Conservation (phyloP, 1,284 basidiomycete species). For the Trichosporon sp. region DNA sequence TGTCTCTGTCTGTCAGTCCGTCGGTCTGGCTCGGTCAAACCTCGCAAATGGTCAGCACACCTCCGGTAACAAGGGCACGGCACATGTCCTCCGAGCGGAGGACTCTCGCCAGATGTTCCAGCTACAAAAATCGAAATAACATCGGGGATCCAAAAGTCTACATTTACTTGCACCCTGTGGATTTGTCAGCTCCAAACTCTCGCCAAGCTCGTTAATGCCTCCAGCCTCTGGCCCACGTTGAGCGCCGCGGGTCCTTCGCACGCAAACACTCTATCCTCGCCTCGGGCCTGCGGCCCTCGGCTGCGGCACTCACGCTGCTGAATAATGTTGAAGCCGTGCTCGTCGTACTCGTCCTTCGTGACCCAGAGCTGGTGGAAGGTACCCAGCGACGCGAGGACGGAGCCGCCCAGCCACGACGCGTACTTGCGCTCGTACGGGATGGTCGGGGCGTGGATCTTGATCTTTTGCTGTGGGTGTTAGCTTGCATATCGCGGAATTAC, state of each 20-base stretch:
- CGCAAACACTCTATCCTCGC: no score
- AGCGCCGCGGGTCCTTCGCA: no score
- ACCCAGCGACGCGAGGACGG: slow-evolving; percentile 86
- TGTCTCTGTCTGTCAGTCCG: neutral
- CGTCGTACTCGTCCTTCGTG: slow-evolving; percentile 41
- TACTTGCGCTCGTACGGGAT: slow-evolving; percentile 85
- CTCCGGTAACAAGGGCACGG: no score
- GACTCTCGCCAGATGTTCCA: neutral
- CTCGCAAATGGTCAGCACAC: no score
- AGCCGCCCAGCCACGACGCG: slow-evolving; percentile 90
- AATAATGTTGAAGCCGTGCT: slow-evolving; percentile 55
- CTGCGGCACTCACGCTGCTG: slow-evolving; percentile 49
- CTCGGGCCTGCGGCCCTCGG: neutral
- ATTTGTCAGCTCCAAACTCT: neutral
- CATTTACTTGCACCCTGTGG: slow-evolving; percentile 20
- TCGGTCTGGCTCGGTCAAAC: neutral
- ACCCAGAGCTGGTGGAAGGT: slow-evolving; percentile 72
- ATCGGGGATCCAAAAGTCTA: slow-evolving; percentile 1
- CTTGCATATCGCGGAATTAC: no score
- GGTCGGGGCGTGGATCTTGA: slow-evolving; percentile 85
- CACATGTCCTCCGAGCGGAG: no score
- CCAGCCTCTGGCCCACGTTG: no score
- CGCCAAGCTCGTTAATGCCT: neutral
- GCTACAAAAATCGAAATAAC: slow-evolving; percentile 1
- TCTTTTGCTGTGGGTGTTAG: slow-evolving; percentile 54